These are phyloP conservation scores for Asterochloris sp. DNA, from an alignment of 139 green algal species.

Conservation along the genomic window DNA sequence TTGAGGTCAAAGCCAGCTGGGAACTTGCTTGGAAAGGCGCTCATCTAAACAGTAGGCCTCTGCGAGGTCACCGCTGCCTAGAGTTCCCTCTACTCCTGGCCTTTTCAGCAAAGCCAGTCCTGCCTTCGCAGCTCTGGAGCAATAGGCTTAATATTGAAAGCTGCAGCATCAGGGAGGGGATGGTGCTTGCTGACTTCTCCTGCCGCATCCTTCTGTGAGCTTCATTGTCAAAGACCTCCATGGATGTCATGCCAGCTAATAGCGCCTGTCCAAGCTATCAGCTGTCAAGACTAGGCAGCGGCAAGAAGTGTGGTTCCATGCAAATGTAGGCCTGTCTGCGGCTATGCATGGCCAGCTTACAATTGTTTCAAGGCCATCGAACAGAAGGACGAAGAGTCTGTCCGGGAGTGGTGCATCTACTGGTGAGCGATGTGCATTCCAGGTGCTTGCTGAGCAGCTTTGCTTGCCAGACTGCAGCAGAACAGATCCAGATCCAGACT, in stretches of 20 bases:
- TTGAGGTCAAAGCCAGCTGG: neutral
- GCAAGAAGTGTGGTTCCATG: neutral
- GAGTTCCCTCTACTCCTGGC: neutral
- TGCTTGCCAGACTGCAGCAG: neutral
- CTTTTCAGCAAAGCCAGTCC: neutral
- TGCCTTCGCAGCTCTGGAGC: neutral
- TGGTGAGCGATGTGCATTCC: constrained; percentile 27
- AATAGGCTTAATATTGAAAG: neutral
- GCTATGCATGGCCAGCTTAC: constrained; percentile 51
- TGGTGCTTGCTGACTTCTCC: constrained; percentile 22
- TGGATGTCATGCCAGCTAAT: neutral
- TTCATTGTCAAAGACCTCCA: neutral
- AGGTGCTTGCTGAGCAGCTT: too few species aligned
- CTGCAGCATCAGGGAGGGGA: neutral
- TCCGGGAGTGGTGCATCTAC: constrained; percentile 49
- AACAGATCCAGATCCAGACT: neutral
- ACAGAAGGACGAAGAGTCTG: constrained; percentile 17
- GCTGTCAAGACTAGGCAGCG: neutral
- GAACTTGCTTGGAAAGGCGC: neutral
- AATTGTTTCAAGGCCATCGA: constrained; percentile 47
- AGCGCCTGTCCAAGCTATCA: neutral
- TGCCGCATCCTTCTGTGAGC: constrained; percentile 10
- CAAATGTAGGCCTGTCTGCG: constrained; percentile 29
- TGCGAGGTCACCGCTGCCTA: neutral
- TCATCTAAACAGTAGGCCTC: neutral